Base-by-base conservation (phyloP, 768 basidiomycete genomes). In the Scleroderma bovista region DNA sequence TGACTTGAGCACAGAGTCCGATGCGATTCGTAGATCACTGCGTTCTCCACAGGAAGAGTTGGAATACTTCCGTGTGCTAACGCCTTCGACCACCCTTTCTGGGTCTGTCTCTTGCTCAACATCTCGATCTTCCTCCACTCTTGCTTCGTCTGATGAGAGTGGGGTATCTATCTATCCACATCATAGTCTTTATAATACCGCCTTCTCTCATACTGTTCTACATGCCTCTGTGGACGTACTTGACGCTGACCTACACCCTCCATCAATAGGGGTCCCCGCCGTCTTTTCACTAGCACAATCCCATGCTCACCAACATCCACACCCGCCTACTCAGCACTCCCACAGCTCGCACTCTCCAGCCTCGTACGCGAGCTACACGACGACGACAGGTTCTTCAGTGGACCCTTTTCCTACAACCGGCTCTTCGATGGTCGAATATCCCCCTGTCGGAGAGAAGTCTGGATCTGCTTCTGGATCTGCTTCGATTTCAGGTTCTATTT, bases 331-430 rank as follows among this genome's bases (percentile, higher is more conserved):
- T 15, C 46, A 47, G 47, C 38, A 39, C n/a, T 48, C 53, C 15
- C 46, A 57, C 17, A 52, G 52, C 15, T 54, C 60, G 0, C 51
- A 32, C 11, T 66, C 64, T 0, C 64, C 64, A 0, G 51, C 55
- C 24, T 68, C 66, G 0, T 62, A 51, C 31, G 58, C 51, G 10
- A 62, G 59, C 31, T 50, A 61, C 46, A 57, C 40, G 11, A 52
- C 57, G 11, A 54, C 64, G 13, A 48, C 50, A 5, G 49, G 40
- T 1, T 51, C 42, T 40, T 58, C 61, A 1, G 24, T 23, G 1
- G 16, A 26, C 7, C 13, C 22, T 20, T 26, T 23, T n/a, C 41
- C 41, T 26, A 9, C 41, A 12, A 17, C 41, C 13, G 12, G 13
- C 1, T 66, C 64, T 3, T 45, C 56, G 6, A 60, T 19, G 10